Conservation (phyloP, 768 basidiomycete species). For the Hygrophoropsis aurantiaca region DNA sequence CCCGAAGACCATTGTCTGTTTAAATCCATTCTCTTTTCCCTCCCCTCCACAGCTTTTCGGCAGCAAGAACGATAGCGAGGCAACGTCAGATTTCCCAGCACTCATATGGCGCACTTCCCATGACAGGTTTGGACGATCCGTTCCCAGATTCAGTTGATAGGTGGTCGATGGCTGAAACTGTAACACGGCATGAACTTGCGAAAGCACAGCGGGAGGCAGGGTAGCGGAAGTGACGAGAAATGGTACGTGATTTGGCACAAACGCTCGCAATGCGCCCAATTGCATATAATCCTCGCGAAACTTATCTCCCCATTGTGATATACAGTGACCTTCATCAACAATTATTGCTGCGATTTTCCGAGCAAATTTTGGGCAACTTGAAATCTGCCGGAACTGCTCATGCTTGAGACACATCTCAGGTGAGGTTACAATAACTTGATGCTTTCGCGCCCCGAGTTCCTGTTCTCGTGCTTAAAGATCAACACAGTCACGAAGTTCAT, state of each 20-base stretch:
- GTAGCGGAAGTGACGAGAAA: constrained; percentile 24
- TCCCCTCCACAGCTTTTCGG: constrained; percentile 1
- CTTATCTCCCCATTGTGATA: constrained; percentile 8
- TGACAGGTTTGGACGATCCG: not conserved
- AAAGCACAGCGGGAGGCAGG: not conserved
- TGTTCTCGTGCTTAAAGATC: constrained; percentile 18
- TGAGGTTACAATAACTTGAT: constrained; percentile 32
- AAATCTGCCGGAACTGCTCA: constrained; percentile 22
- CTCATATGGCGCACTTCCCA: constrained; percentile 3
- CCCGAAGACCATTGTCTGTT: constrained; percentile 1
- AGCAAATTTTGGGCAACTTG: constrained; percentile 11
- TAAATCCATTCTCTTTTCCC: not conserved
- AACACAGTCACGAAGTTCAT: constrained; percentile 15
- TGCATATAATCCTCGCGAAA: not conserved
- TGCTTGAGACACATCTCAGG: constrained; percentile 42
- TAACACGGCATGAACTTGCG: constrained; percentile 9
- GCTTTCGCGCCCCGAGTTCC: constrained; percentile 6
- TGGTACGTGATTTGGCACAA: constrained; percentile 29
- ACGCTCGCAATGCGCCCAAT: constrained; percentile 5
- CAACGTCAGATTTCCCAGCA: not conserved
- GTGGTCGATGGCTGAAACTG: constrained; percentile 15
- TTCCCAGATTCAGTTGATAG: not conserved
- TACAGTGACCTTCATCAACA: constrained; percentile 17
- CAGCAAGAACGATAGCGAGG: not conserved
- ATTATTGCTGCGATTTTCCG: constrained; percentile 2